phyloP scores from a whole-genome alignment of 2,329 filamentous ascomycete species.

The Monosporascus cannonballus region DNA sequence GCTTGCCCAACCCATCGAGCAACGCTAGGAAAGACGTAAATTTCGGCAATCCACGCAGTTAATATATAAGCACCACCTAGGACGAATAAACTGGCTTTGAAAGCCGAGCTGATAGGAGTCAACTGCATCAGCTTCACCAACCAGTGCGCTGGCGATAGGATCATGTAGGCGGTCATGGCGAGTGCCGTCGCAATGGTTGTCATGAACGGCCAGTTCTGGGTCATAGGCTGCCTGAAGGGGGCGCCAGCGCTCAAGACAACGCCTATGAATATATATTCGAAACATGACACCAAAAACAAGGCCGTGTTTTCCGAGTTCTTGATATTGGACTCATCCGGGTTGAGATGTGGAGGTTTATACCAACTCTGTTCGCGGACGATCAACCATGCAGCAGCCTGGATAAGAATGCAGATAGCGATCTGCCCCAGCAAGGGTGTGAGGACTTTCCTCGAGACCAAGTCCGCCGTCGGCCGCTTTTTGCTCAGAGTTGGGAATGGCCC shows the following conservation, averaged over 20 bases:
- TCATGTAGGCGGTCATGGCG: slow-evolving; percentile 69
- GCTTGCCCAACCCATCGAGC: slow-evolving; percentile 60
- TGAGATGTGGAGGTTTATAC: slow-evolving; percentile 76
- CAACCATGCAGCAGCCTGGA: slow-evolving; percentile 70
- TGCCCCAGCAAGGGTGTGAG: slow-evolving; percentile 84
- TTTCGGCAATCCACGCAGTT: slow-evolving; percentile 66
- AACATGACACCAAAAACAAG: slow-evolving; percentile 84
- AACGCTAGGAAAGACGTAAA: slow-evolving; percentile 60
- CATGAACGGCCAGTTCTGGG: slow-evolving; percentile 79
- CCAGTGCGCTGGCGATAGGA: slow-evolving; percentile 66
- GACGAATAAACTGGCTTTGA: slow-evolving; percentile 64
- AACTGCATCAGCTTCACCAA: slow-evolving; percentile 76
- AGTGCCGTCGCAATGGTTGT: slow-evolving; percentile 66
- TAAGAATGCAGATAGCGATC: slow-evolving; percentile 70
- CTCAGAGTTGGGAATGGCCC: slow-evolving; percentile 73
- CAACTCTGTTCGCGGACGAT: slow-evolving; percentile 74
- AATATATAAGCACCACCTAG: slow-evolving; percentile 65
- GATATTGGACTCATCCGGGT: slow-evolving; percentile 75
- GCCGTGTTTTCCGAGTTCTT: slow-evolving; percentile 91
- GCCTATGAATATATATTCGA: slow-evolving; percentile 88
- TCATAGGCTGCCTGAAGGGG: slow-evolving; percentile 78
- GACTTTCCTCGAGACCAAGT: slow-evolving; percentile 88
- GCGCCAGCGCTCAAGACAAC: slow-evolving; percentile 86
- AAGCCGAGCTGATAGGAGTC: slow-evolving; percentile 66
- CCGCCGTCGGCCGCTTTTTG: slow-evolving; percentile 82